Percentiles rank a stretch among this genome's conserved stretches.
These are phyloP conservation scores for Chrysoporthe puriensis DNA, from an alignment of 2,329 filamentous ascomycete species.

Conservation along the genomic window DNA sequence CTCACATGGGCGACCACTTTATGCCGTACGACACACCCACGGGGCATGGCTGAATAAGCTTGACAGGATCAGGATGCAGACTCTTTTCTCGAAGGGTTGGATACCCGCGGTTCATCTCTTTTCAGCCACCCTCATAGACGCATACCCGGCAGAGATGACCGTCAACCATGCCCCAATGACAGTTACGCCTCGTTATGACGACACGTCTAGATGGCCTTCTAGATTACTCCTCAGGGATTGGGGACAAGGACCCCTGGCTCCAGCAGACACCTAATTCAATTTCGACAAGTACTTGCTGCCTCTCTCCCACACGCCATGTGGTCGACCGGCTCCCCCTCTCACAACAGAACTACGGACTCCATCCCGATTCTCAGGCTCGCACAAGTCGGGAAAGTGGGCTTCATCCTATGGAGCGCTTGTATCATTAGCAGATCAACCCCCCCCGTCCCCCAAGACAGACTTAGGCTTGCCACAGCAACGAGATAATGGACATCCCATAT, in stretches of 20 bases:
- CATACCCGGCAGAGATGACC: slow-evolving; percentile 25
- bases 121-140: slow-evolving; percentile 23
- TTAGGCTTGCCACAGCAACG: slow-evolving; percentile 14
- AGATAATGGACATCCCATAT: slow-evolving; percentile 21
- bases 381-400: slow-evolving; percentile 23
- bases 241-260: slow-evolving; percentile 21
- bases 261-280: slow-evolving; percentile 22
- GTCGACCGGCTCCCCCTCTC: slow-evolving; percentile 5
- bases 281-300: slow-evolving; percentile 3
- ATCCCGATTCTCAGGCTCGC: slow-evolving; percentile 13
- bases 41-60: slow-evolving; percentile 29
- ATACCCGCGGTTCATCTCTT: slow-evolving; percentile 24
- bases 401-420: slow-evolving; percentile 18
- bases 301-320: slow-evolving; percentile 10
- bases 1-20: slow-evolving; percentile 30
- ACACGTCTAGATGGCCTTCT: slow-evolving; percentile 30
- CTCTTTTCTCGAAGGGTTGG: slow-evolving; percentile 14
- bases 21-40: slow-evolving; percentile 30
- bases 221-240: slow-evolving; percentile 25
- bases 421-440: slow-evolving; percentile 22
- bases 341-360: background rate
- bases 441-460: slow-evolving; percentile 13
- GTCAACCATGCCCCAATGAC: slow-evolving; percentile 29
- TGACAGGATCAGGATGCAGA: slow-evolving; percentile 28
- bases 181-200: slow-evolving; percentile 30